Conservation (phyloP, 1,284 basidiomycete genomes). For the Heterobasidion irregulare region DNA sequence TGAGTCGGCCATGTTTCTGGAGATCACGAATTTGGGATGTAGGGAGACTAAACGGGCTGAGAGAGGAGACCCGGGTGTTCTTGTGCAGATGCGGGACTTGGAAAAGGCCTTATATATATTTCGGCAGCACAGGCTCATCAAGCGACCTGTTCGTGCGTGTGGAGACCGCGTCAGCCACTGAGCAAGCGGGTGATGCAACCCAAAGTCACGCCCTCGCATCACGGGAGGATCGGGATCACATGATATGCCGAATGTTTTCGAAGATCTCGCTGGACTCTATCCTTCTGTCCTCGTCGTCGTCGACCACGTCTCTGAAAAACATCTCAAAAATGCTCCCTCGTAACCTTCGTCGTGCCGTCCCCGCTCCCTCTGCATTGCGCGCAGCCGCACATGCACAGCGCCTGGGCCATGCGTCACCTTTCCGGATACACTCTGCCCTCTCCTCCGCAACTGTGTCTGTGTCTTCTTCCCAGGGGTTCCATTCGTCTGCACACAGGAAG, state of each 20-base stretch:
- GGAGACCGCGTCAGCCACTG: too few species aligned
- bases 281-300: neutral
- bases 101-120: too few species aligned
- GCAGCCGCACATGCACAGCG: neutral
- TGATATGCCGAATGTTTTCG: neutral
- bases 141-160: neutral
- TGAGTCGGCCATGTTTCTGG: constrained; percentile 7
- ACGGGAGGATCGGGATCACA: neutral
- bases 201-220: neutral
- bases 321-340: constrained; percentile 9
- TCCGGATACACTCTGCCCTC: neutral
- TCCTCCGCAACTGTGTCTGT: neutral
- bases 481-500: constrained; percentile 52
- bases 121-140: neutral
- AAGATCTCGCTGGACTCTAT: neutral
- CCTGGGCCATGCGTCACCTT: neutral
- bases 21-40: neutral
- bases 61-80: neutral
- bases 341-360: constrained; percentile 10
- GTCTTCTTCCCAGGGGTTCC: constrained; percentile 36
- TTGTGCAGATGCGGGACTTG: too few species aligned
- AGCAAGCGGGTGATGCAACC: neutral
- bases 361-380: constrained; percentile 1
- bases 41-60: neutral
- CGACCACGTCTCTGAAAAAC: neutral